Evolutionary conservation across 148 eudicot genomes (phyloP), one percentile per base, ranked within the genome.

Genomic region (Spergularia bocconei): DNA sequence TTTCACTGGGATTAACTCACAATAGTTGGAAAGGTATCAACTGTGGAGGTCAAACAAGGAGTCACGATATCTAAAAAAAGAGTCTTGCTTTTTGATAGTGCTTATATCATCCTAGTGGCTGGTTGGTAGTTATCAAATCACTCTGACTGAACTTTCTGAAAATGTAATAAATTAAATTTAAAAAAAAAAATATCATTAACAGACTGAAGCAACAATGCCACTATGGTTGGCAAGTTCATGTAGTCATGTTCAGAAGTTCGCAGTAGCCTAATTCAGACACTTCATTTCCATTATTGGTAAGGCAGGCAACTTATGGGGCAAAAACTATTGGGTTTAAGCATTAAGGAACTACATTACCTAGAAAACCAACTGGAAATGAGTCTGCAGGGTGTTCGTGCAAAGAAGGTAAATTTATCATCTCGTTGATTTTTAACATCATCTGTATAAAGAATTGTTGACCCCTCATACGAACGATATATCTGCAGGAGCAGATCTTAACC

Each of bases 261-360:
- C 11, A 47, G 16, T 36, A 20, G 29, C 72, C 59, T 54, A 67
- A 50, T 50, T 54, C 21, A 64, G 77, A 63, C 17, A 57, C 44
- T 57, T 5, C 13, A 59, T 77, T 48, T 69, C 29, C 12, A 65
- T 73, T 75, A 52, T 14, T 60, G 72, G 54, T 69, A 63, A 72
- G 44, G 60, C 82, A 91, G 97, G 84, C 87, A 89, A 79, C 77
- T 91, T 67, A 85, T 91, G 97, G 93, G 97, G 66, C 82, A 86
- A 73, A 86, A 82, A 79, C 89, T 91, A 38, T 74, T 63, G 52
- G 89, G 93, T 41, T 80, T 91, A 83, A 79, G 81, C 77, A 79
- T 84, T 21, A 83, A 82, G 67, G 97, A 89, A 44, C 85, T 91
- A 21, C 85, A 89, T 74, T 77, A 77, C 75, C 80, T 91, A 7